Conservation (phyloP, 1,139 yeast genomes). For the Debaryomycetaceae sp. region DNA sequence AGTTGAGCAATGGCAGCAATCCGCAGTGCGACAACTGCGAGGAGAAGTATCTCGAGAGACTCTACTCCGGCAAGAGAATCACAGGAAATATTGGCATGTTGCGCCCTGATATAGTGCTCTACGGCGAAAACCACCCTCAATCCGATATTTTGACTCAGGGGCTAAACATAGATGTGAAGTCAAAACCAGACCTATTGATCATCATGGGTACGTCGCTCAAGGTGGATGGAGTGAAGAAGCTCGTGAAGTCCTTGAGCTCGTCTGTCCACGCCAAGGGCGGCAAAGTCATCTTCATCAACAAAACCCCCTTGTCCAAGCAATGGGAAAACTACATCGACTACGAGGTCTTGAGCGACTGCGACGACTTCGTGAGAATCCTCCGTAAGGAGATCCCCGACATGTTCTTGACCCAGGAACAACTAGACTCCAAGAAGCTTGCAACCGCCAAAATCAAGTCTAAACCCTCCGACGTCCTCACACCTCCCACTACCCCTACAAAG, state of each 20-base stretch:
- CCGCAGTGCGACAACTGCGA: conserved; percentile 66
- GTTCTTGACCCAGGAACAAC: conserved; percentile 53
- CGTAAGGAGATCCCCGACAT: conserved; percentile 53
- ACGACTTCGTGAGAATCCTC: conserved; percentile 63
- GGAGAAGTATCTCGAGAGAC: conserved; percentile 49
- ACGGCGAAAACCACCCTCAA: conserved; percentile 78
- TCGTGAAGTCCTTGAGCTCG: conserved; percentile 58
- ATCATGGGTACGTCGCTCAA: conserved; percentile 76
- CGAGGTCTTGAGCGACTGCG: conserved; percentile 79
- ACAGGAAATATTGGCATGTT: conserved; percentile 59
- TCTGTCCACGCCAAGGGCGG: conserved; percentile 62
- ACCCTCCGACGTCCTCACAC: conserved; percentile 6
- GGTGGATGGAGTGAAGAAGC: conserved; percentile 68
- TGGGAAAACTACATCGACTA: conserved; percentile 67
- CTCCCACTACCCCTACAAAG: conserved; percentile 13
- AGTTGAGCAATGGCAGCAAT: conserved; percentile 49
- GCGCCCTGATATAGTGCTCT: conserved; percentile 72
- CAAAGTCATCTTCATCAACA: conserved; percentile 60
- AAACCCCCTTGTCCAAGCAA: conserved; percentile 43
- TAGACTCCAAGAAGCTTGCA: conserved; percentile 42
- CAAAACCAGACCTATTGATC: conserved; percentile 61
- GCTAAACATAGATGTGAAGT: conserved; percentile 49
- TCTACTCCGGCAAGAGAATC: conserved; percentile 58
- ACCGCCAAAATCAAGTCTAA: conserved; percentile 12
- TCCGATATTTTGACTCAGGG: conserved; percentile 64